Evolutionary conservation across 495 filamentous ascomycete genomes (phyloP).

Genomic region (Pseudoneurospora amorphoporcata): DNA sequence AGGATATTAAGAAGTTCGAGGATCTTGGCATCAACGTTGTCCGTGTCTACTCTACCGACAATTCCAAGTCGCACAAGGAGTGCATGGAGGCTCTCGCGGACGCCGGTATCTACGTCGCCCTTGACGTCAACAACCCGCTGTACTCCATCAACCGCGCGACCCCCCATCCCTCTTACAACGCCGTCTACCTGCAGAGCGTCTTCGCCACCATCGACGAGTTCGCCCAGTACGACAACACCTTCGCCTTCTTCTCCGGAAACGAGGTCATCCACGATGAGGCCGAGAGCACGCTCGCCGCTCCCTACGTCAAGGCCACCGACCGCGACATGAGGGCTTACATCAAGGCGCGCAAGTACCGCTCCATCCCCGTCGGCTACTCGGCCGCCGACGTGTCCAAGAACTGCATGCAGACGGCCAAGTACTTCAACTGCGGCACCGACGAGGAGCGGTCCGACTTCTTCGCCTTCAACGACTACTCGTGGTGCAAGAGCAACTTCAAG

Average conservation of each 20-base stretch:
- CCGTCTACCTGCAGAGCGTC: slow-evolving; percentile 81
- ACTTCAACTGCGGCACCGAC: slow-evolving; percentile 91
- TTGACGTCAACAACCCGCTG: slow-evolving; percentile 54
- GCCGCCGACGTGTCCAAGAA: slow-evolving; percentile 81
- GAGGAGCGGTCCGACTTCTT: slow-evolving; percentile 91
- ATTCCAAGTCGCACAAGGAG: slow-evolving; percentile 68
- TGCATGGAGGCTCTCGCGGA: slow-evolving; percentile 79
- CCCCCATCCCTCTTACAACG: slow-evolving; percentile 77
- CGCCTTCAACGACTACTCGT: slow-evolving; percentile 98
- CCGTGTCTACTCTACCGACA: slow-evolving; percentile 91
- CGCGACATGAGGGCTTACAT: slow-evolving; percentile 91
- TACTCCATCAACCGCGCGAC: slow-evolving; percentile 29
- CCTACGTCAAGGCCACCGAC: slow-evolving; percentile 88
- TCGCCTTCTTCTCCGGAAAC: slow-evolving; percentile 96
- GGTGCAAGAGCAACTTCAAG: slow-evolving; percentile 80
- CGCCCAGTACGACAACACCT: slow-evolving; percentile 76
- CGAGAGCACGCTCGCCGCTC: slow-evolving; percentile 65
- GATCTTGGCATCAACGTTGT: slow-evolving; percentile 84
- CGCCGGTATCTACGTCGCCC: slow-evolving; percentile 85
- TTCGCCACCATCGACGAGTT: slow-evolving; percentile 93
- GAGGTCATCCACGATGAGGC: slow-evolving; percentile 84
- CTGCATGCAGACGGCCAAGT: slow-evolving; percentile 79
- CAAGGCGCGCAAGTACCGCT: slow-evolving; percentile 56
- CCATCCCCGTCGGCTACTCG: slow-evolving; percentile 88
- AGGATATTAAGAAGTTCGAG: slow-evolving; percentile 78